Percentiles rank a stretch among this genome's conserved stretches.
phyloP scores from a whole-genome alignment of 805 yeast genomes.

The Metschnikowia gruessii region DNA sequence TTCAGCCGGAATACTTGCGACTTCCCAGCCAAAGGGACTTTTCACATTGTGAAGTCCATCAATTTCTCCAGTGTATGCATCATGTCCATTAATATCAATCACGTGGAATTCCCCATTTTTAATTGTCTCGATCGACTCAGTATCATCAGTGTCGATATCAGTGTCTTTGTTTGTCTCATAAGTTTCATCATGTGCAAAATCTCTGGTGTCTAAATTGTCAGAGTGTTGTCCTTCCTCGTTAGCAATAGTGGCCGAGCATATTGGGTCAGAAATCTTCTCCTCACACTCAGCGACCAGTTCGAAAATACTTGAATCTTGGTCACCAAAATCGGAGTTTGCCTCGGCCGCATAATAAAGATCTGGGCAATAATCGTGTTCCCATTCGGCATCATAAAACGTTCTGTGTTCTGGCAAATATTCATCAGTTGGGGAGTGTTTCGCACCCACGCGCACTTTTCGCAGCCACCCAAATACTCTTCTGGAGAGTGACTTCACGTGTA shows the following conservation, averaged over 20 bases:
- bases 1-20: too few relatives aligned
- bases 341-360: not conserved
- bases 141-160: too few relatives aligned
- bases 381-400: not conserved
- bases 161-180: too few relatives aligned
- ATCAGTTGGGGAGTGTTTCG: not conserved
- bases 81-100: too few relatives aligned
- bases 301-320: not conserved
- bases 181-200: too few relatives aligned
- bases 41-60: too few relatives aligned
- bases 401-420: not conserved
- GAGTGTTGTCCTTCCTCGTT: too few relatives aligned
- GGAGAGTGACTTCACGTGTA: not conserved
- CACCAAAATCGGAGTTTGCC: not conserved
- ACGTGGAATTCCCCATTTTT: too few relatives aligned
- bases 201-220: too few relatives aligned
- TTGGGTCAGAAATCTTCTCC: not conserved
- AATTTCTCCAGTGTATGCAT: too few relatives aligned
- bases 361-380: not conserved
- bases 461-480: conserved; percentile 1
- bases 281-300: not conserved
- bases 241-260: not conserved
- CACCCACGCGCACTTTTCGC: conserved; percentile 5
- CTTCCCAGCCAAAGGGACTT: too few relatives aligned
- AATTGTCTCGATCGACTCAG: too few relatives aligned